phyloP scores from a whole-genome alignment of 1,284 basidiomycete genomes.

The Porodaedalea pini region DNA sequence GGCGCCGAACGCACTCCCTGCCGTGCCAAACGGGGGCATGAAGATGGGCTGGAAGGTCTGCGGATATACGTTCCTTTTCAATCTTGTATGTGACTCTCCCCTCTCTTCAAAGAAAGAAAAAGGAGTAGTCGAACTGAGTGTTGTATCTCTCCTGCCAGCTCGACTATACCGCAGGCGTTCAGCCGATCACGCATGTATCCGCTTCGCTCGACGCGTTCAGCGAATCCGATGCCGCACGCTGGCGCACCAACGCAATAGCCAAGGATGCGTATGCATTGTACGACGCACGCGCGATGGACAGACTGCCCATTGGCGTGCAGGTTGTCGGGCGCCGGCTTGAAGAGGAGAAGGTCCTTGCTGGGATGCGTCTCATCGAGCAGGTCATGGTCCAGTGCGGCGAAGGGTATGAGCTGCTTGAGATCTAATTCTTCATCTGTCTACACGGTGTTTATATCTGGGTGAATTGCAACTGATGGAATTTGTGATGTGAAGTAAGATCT shows the following conservation, averaged over 20 bases:
- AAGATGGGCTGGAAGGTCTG: constrained; percentile 40
- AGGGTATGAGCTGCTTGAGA: background rate
- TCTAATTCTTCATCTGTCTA: background rate
- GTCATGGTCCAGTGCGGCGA: background rate
- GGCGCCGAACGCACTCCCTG: constrained; percentile 56
- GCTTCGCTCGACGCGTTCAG: constrained; percentile 38
- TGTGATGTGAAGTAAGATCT: no score
- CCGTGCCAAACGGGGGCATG: constrained; percentile 45
- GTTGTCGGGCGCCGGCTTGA: constrained; percentile 54
- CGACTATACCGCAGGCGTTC: constrained; percentile 55
- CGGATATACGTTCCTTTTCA: constrained; percentile 44
- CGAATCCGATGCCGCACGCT: constrained; percentile 15
- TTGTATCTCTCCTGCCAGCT: constrained; percentile 33
- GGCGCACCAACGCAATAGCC: constrained; percentile 33
- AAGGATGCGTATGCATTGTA: constrained; percentile 46
- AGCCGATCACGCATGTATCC: constrained; percentile 57
- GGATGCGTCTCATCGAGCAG: constrained; percentile 41
- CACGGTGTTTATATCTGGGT: background rate
- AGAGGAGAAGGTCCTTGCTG: constrained; percentile 58
- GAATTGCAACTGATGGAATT: no score
- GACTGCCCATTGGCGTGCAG: constrained; percentile 65
- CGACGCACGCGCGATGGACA: constrained; percentile 56
- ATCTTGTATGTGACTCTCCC: constrained; percentile 33
- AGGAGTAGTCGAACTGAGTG: background rate
- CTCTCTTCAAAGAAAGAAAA: background rate